Evolutionary conservation across 1,284 basidiomycete species (phyloP).

Genomic region (Heliocybe sulcata): DNA sequence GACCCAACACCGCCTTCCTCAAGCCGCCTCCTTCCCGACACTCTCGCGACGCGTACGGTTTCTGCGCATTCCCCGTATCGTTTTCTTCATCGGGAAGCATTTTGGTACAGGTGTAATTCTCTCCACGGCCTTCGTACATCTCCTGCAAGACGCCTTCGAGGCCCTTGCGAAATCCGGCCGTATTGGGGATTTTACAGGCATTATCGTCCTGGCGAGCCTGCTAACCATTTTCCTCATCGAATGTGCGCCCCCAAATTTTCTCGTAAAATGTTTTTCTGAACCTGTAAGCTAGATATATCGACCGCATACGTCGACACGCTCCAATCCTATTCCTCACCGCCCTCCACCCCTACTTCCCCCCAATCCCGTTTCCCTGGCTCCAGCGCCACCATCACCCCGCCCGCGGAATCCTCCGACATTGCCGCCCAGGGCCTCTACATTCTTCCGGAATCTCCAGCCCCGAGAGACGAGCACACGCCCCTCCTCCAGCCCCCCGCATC

Average conservation of each 20-base stretch:
- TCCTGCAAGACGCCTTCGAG: constrained; percentile 69
- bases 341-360: constrained; percentile 29
- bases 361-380: constrained; percentile 8
- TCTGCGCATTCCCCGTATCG: constrained; percentile 51
- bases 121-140: constrained; percentile 72
- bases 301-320: constrained; percentile 66
- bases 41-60: constrained; percentile 46
- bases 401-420: not conserved
- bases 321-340: constrained; percentile 48
- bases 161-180: constrained; percentile 38
- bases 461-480: not conserved
- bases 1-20: not conserved
- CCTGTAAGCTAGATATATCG: constrained; percentile 45
- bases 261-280: not conserved
- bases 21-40: constrained; percentile 65
- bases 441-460: not conserved
- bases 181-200: constrained; percentile 51
- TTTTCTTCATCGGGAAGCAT: constrained; percentile 77
- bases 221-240: constrained; percentile 69
- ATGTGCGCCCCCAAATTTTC: constrained; percentile 37
- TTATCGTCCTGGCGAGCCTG: constrained; percentile 51
- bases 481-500: not conserved
- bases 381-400: not conserved
- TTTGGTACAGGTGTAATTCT: constrained; percentile 80
- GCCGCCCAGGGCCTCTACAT: not conserved